Conservation (phyloP, 2,329 filamentous ascomycete species). For the Penicillium sclerotiorum region DNA sequence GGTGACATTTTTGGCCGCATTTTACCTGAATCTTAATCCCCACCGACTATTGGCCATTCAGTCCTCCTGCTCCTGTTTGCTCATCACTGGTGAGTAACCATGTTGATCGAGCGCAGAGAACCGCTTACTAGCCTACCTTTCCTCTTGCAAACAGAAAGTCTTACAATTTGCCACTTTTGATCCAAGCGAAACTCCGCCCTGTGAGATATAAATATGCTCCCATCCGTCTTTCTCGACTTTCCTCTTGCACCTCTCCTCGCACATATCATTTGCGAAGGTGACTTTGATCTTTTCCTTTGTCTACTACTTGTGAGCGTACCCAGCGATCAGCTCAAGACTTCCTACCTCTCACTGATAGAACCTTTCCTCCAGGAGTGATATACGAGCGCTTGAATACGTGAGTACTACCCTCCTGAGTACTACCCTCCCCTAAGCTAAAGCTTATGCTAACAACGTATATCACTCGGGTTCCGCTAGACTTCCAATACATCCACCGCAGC, state of each 20-base stretch:
- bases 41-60: neutral
- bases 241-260: no score
- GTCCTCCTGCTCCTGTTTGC: neutral
- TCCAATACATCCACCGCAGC: neutral
- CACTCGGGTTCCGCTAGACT: neutral
- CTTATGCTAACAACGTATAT: neutral
- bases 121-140: neutral
- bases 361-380: no score
- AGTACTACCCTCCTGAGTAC: no score
- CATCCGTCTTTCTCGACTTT: no score
- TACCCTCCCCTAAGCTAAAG: no score
- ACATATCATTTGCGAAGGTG: no score
- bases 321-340: neutral
- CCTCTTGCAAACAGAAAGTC: neutral
- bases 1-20: neutral
- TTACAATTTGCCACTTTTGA: neutral
- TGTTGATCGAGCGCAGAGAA: neutral
- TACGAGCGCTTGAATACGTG: no score
- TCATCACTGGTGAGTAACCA: neutral
- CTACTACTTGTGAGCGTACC: neutral
- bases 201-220: no score
- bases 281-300: neutral
- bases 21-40: neutral
- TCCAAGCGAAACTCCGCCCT: neutral
- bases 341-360: neutral